Conservation (phyloP, 495 filamentous ascomycete species). For the Neurospora sp. region DNA sequence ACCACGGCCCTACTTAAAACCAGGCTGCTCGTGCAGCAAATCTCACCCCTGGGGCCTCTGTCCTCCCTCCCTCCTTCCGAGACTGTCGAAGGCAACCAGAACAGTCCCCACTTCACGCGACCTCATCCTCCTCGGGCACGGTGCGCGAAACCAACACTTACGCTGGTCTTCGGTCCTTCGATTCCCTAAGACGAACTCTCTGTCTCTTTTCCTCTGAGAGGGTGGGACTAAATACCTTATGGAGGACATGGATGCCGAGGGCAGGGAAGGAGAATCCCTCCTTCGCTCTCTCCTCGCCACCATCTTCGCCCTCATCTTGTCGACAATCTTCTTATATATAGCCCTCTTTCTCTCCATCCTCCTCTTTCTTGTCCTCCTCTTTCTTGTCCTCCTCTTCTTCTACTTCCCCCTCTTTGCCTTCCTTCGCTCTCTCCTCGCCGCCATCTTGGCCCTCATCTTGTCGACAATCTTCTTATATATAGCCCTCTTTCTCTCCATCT, state of each 20-base stretch:
- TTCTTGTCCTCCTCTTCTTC: neutral
- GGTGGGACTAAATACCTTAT: too few relatives aligned
- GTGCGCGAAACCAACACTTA: neutral
- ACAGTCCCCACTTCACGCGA: neutral
- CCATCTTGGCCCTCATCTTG: neutral
- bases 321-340: neutral
- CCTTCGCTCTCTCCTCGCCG: neutral
- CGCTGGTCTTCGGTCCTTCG: neutral
- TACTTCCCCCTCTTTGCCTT: neutral
- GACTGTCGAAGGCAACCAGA: neutral
- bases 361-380: neutral
- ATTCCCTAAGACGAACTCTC: neutral
- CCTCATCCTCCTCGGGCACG: neutral
- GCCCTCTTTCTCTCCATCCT: neutral
- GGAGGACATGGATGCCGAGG: too few relatives aligned
- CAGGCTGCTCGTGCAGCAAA: neutral
- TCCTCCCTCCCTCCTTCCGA: neutral
- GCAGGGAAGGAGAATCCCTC: too few relatives aligned
- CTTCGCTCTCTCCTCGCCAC: too few relatives aligned
- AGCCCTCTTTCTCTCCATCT: neutral
- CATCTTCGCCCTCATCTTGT: neutral
- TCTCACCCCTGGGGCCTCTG: neutral
- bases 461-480: neutral
- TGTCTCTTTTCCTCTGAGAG: neutral
- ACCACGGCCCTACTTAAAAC: neutral